phyloP scores from a whole-genome alignment of 352 stramenopile genomes.

The Globisporangium cystogenes region DNA sequence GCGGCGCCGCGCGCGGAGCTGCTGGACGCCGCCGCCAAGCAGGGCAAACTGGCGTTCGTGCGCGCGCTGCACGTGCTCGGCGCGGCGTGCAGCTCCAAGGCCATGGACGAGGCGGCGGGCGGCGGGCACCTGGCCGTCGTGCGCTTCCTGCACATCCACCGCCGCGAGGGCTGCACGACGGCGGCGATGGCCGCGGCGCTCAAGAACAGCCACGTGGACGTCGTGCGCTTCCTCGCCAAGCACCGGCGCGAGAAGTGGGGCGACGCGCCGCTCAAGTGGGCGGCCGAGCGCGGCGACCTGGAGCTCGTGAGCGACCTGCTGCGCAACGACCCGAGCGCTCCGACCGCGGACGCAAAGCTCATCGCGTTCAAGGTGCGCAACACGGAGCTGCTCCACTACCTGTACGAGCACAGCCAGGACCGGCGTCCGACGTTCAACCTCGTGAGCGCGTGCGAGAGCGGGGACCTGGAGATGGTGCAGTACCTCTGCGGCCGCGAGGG shows the following conservation, averaged over 20 bases:
- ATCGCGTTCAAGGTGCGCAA: conserved; percentile 33
- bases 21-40: conserved; percentile 28
- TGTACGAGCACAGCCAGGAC: conserved; percentile 49
- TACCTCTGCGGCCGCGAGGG: conserved; percentile 40
- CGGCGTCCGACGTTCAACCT: conserved; percentile 34
- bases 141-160: conserved; percentile 40
- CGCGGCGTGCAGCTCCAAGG: conserved; percentile 26
- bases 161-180: conserved; percentile 38
- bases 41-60: conserved; percentile 30
- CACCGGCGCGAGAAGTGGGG: conserved; percentile 41
- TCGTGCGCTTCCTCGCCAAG: conserved; percentile 44
- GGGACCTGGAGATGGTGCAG: conserved; percentile 43
- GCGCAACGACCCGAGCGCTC: conserved; percentile 19
- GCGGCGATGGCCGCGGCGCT: conserved; percentile 28
- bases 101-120: conserved; percentile 38
- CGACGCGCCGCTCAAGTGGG: conserved; percentile 26
- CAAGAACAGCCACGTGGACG: conserved; percentile 21
- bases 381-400: conserved; percentile 36
- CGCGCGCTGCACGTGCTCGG: conserved; percentile 31
- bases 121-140: conserved; percentile 34
- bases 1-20: conserved; percentile 15
- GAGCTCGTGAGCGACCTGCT: conserved; percentile 27
- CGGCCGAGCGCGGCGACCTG: conserved; percentile 28
- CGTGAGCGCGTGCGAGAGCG: conserved; percentile 27
- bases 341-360: conserved; percentile 40